These are phyloP conservation scores for Teunomyces atbi DNA, from an alignment of 805 yeast species.

Conservation along the genomic window DNA sequence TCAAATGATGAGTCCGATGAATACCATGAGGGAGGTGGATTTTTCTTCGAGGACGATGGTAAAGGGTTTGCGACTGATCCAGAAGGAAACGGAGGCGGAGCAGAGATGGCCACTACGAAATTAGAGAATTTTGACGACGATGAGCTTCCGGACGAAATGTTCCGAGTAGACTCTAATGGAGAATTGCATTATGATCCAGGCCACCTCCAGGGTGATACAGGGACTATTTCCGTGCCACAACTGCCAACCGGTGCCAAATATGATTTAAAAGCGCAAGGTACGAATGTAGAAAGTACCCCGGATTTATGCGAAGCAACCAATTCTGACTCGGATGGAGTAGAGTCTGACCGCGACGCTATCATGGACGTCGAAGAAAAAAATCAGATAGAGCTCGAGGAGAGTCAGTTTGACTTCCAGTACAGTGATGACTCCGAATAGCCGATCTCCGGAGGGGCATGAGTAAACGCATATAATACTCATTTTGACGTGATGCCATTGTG, in stretches of 20 bases:
- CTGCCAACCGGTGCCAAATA: background rate
- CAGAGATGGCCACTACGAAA: too few relatives aligned
- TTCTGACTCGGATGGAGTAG: background rate
- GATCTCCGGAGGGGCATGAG: background rate
- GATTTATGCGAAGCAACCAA: background rate
- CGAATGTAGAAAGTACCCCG: background rate
- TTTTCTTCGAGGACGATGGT: conserved; percentile 13
- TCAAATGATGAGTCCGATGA: background rate
- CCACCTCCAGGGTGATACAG: background rate
- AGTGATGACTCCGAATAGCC: conserved; percentile 10
- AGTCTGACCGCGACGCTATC: background rate
- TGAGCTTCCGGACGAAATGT: conserved; percentile 20
- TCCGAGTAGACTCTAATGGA: conserved; percentile 16
- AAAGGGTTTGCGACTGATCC: background rate
- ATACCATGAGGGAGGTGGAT: conserved; percentile 22
- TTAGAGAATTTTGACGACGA: conserved; percentile 4
- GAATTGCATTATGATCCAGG: conserved; percentile 22
- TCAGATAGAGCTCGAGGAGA: conserved; percentile 15
- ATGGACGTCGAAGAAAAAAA: conserved; percentile 7
- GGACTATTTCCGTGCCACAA: background rate
- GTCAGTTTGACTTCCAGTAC: conserved; percentile 19
- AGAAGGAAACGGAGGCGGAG: conserved; percentile 3
- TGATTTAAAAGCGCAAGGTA: background rate
- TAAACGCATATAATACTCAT: background rate
- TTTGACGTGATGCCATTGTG: background rate